Evolutionary conservation across 345 rosid genomes (phyloP), one percentile per base, ranked within the genome.

Genomic region (Odontarrhena argentea): DNA sequence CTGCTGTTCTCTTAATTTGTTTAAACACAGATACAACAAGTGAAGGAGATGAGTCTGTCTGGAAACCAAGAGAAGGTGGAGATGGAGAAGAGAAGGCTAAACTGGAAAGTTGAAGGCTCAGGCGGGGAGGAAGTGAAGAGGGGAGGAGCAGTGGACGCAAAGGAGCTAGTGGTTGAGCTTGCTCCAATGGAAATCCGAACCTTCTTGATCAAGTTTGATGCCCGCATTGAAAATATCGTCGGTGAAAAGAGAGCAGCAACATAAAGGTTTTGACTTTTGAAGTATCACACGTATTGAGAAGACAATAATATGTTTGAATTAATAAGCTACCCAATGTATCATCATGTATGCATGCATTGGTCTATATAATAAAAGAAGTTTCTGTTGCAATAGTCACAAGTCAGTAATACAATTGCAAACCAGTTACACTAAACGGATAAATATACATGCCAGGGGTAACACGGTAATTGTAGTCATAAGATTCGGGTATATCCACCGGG

Each of bases 151-250:
- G 65, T 90, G 6, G 91, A 93, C 69, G 84, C 86, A 5, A 50
- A 56, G 4, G 54, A 83, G 65, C 74, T 93, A 74, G 92, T 78
- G 52, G 95, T 86, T 48, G 88, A 90, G 73, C 93, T 93, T 54
- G 83, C 86, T 41, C 98, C 96, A 0, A 90, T 90, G 97, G 97
- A 93, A 77, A 90, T 93, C 41, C 85, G 98, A 18, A 90, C 98
- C 30, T 93, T 93, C 60, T 15, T 86, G 41, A 61, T 73, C 30
- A 45, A 42, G 50, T 70, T 73, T 30, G 78, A 74, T 64, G 46
- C 67, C 63, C 57, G 28, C 53, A 61, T 42, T 68, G 61, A 78
- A 44, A 48, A 78, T 37, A 41, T 58, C 55, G 38, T 38, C 45
- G 55, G 47, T 68, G 65, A 59, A 1, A 35, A 14, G 49, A 64